A percentile compares a stretch with the other conserved stretches of the same genome.
Evolutionary conservation across 2,329 filamentous ascomycete genomes (phyloP).

Genomic region (Colletotrichum trifolii): DNA sequence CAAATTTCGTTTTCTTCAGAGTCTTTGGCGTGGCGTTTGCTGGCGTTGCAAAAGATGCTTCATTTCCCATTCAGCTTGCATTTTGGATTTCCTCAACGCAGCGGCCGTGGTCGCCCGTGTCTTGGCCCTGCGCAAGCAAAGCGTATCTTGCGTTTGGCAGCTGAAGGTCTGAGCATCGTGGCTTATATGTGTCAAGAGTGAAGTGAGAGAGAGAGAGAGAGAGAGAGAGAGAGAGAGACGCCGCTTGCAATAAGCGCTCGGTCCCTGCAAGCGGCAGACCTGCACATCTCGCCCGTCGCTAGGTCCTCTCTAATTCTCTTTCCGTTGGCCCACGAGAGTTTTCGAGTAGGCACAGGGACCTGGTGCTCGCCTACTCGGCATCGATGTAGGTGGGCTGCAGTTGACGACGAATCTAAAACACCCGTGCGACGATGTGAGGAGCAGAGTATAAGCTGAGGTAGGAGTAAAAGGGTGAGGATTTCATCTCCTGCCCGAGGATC

Average conservation of each 20-base stretch:
- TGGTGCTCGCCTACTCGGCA: constrained; percentile 6
- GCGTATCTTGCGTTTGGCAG: constrained; percentile 36
- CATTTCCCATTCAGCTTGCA: background rate
- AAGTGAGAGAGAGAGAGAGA: background rate
- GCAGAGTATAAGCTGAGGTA: background rate
- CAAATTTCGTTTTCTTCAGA: background rate
- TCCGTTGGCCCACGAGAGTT: background rate
- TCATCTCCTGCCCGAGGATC: constrained; percentile 35
- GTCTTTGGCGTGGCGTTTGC: constrained; percentile 1
- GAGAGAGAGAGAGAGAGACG: background rate
- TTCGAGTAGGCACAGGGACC: constrained; percentile 14
- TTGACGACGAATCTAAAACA: constrained; percentile 12
- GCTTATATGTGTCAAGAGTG: constrained; percentile 28
- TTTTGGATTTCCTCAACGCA: constrained; percentile 8
- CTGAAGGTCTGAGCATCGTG: constrained; percentile 30
- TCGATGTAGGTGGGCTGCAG: constrained; percentile 17
- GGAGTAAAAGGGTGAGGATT: constrained; percentile 22
- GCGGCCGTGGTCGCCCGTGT: constrained; percentile 26
- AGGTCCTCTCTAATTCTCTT: constrained; percentile 6
- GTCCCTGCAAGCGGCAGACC: constrained; percentile 21
- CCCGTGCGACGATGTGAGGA: constrained; percentile 31
- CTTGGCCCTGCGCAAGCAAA: constrained; percentile 34
- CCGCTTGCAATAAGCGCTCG: constrained; percentile 12
- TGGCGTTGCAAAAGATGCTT: background rate
- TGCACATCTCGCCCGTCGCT: constrained; percentile 19